Evolutionary conservation across 345 rosid species (phyloP), one percentile per base, ranked within the genome.

Genomic region (Heritiera fomes): DNA sequence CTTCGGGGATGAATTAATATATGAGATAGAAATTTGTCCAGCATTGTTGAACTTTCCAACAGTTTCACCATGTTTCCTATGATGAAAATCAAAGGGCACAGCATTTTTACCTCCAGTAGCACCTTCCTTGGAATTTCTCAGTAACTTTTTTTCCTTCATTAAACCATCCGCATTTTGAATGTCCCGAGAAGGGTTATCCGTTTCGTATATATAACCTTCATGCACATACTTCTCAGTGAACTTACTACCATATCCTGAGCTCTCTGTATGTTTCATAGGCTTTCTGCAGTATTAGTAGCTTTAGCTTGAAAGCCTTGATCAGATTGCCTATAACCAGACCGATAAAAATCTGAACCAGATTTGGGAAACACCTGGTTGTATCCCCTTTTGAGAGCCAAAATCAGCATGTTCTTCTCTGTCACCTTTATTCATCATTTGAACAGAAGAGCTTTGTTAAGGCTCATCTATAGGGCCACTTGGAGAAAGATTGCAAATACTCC

Each of bases 41-140:
- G 77, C 61, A 77, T 90, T 93, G 83, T 83, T 88, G 66, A 76
- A 78, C 69, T 84, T 90, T 58, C 90, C 91, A 60, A 78, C 84
- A 78, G 53, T 81, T 77, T 91, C 95, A 82, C 81, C 75, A 56
- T 76, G 86, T 86, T 85, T 88, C 75, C 82, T 79, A 69, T 77
- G 68, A 45, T 84, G 79, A 55, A 85, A 72, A 69, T 91, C 93
- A 45, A 81, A 70, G 28, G 89, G 81, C 53, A 87, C 75, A 52
- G 86, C 84, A 81, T 80, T 82, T 84, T 86, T 88, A 50, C 85
- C 84, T 59, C 89, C 90, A 77, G 86, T 64, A 72, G 87, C 87
- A 78, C 86, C 87, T 84, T 87, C 97, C 84, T 83, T 90, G 34
- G 55, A 77, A 75, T 86, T 86, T 85, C 87, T 94, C 17, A 79